A percentile compares a stretch with the other conserved stretches of the same genome.
phyloP scores from a whole-genome alignment of 2,329 filamentous ascomycete genomes.

The Emydomyces testavorans region DNA sequence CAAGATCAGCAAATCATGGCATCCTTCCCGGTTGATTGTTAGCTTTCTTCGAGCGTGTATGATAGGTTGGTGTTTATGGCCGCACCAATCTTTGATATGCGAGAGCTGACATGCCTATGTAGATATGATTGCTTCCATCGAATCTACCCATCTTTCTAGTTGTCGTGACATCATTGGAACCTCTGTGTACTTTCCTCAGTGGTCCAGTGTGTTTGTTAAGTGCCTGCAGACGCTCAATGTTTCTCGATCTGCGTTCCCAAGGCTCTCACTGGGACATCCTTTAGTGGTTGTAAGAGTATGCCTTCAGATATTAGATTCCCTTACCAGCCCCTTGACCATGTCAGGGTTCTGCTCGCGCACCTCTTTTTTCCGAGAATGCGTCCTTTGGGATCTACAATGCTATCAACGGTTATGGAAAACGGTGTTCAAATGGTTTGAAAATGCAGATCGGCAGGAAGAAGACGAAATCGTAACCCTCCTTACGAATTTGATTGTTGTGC shows the following conservation, averaged over 20 bases:
- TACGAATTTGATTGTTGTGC: slow-evolving; percentile 22
- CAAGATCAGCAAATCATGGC: slow-evolving; percentile 24
- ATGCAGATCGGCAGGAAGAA: slow-evolving; percentile 13
- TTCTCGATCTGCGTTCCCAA: slow-evolving; percentile 22
- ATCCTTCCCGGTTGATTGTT: slow-evolving; percentile 24
- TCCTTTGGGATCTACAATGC: slow-evolving; percentile 26
- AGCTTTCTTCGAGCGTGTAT: slow-evolving; percentile 27
- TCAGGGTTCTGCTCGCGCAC: slow-evolving; percentile 16
- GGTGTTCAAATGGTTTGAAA: slow-evolving; percentile 23
- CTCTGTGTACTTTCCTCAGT: slow-evolving; percentile 20
- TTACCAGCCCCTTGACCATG: slow-evolving; percentile 17
- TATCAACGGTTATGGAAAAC: slow-evolving; percentile 27
- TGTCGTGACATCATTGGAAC: slow-evolving; percentile 8
- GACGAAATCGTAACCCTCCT: slow-evolving; percentile 18
- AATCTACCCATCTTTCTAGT: slow-evolving; percentile 21
- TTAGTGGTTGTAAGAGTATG: slow-evolving; percentile 20
- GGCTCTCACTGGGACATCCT: slow-evolving; percentile 23
- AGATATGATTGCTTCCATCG: slow-evolving; percentile 39
- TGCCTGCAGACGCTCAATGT: slow-evolving; percentile 26
- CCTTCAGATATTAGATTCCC: slow-evolving; percentile 24
- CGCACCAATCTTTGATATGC: background rate
- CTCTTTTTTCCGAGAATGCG: slow-evolving; percentile 24
- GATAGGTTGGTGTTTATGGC: slow-evolving; percentile 26
- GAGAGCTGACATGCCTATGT: slow-evolving; percentile 9
- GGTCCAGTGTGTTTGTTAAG: slow-evolving; percentile 20